Conservation (phyloP, 768 basidiomycete genomes). For the Lepiota brunneoincarnata region DNA sequence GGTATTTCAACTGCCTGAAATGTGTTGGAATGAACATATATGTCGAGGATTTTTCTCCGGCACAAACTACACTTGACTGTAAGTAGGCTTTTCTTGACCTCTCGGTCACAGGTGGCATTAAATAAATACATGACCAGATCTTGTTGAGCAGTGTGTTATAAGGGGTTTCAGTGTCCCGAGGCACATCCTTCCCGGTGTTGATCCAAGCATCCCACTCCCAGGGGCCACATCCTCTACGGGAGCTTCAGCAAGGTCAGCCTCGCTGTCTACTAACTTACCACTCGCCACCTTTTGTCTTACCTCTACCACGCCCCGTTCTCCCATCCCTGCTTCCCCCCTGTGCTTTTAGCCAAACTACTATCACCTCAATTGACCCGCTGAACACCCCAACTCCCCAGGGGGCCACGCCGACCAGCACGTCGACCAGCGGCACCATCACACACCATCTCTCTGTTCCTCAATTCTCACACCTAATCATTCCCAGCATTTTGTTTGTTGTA, state of each 20-base stretch:
- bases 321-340: not conserved
- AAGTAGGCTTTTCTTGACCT: not conserved
- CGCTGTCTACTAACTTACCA: not conserved
- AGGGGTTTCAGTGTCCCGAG: conserved; percentile 18
- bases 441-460: conserved; percentile 5
- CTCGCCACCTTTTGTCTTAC: not conserved
- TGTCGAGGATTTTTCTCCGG: conserved; percentile 23
- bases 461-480: conserved; percentile 8
- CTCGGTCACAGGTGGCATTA: not conserved
- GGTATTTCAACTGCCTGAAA: conserved; percentile 31
- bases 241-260: not conserved
- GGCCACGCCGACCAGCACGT: not conserved
- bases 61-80: conserved; percentile 28
- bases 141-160: conserved; percentile 7
- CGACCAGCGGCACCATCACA: not conserved
- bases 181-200: conserved; percentile 27
- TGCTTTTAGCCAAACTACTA: not conserved
- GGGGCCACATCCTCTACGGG: not conserved
- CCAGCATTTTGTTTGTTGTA: not conserved
- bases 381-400: conserved; percentile 1
- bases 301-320: not conserved
- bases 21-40: conserved; percentile 30
- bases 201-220: conserved; percentile 22
- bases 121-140: not conserved
- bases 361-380: not conserved